These are phyloP conservation scores for Fraxinus sp. DNA, from an alignment of 305 asterid species.

Conservation along the genomic window DNA sequence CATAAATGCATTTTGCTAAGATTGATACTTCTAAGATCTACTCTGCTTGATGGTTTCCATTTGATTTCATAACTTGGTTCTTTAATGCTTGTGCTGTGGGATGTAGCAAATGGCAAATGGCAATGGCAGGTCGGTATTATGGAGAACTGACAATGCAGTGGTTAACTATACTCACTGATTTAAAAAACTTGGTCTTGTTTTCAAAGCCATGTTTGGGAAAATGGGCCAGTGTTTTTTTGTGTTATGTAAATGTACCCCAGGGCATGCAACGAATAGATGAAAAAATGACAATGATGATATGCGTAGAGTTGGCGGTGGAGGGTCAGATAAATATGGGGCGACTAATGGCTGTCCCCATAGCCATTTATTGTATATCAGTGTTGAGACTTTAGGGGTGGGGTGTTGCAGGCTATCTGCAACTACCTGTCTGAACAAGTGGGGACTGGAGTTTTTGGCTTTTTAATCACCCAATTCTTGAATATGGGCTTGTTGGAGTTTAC, in stretches of 20 bases:
- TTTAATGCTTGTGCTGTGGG: neutral
- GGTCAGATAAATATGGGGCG: constrained; percentile 18
- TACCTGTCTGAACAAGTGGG: constrained; percentile 2
- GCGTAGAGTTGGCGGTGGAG: constrained; percentile 23
- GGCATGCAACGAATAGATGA: constrained; percentile 20
- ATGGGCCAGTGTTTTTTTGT: constrained; percentile 18
- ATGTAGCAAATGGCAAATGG: neutral
- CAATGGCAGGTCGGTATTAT: neutral
- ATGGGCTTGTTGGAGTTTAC: neutral
- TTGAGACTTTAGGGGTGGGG: neutral
- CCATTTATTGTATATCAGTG: constrained; percentile 18
- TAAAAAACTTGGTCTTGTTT: neutral
- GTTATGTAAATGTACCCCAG: neutral
- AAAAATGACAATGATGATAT: constrained; percentile 10
- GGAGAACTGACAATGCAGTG: neutral
- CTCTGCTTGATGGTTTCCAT: neutral
- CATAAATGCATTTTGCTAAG: neutral
- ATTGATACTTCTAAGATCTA: neutral
- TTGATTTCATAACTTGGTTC: neutral
- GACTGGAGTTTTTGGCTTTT: neutral
- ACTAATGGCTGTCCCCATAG: constrained; percentile 24
- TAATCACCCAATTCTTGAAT: neutral
- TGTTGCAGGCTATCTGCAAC: constrained; percentile 3
- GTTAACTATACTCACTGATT: neutral
- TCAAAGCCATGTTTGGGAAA: constrained; percentile 17